Conservation (phyloP, 805 yeast genomes). For the Kodamaea kaohsiungensis region DNA sequence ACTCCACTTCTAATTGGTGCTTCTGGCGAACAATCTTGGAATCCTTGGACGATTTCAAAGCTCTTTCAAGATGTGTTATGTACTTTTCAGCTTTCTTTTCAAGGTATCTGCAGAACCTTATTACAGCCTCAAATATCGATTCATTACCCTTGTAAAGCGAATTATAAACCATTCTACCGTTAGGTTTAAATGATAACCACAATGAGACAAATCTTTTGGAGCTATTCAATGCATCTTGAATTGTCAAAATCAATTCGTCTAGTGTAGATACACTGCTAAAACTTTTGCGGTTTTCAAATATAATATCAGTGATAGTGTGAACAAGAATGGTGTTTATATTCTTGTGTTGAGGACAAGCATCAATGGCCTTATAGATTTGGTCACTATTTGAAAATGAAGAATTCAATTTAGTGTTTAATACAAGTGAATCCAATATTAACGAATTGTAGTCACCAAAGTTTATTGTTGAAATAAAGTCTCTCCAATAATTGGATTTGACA, state of each 20-base stretch:
- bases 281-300: conserved; percentile 9
- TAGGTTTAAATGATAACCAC: conserved; percentile 22
- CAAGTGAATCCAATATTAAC: conserved; percentile 25
- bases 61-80: background rate
- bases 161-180: conserved; percentile 21
- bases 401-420: conserved; percentile 17
- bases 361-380: conserved; percentile 14
- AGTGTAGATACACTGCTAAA: background rate
- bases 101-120: conserved; percentile 11
- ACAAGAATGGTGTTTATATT: conserved; percentile 23
- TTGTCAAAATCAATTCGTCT: background rate
- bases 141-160: conserved; percentile 28
- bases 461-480: conserved; percentile 17
- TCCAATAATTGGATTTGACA: conserved; percentile 32
- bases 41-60: background rate
- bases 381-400: conserved; percentile 14
- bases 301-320: conserved; percentile 16
- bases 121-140: conserved; percentile 24
- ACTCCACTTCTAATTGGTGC: background rate
- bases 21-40: background rate
- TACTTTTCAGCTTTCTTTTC: background rate
- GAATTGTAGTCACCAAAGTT: conserved; percentile 19
- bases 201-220: background rate
- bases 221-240: background rate
- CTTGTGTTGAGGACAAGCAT: conserved; percentile 19